Base-by-base conservation (phyloP, 495 filamentous ascomycete species). In the Thozetella sp. region DNA sequence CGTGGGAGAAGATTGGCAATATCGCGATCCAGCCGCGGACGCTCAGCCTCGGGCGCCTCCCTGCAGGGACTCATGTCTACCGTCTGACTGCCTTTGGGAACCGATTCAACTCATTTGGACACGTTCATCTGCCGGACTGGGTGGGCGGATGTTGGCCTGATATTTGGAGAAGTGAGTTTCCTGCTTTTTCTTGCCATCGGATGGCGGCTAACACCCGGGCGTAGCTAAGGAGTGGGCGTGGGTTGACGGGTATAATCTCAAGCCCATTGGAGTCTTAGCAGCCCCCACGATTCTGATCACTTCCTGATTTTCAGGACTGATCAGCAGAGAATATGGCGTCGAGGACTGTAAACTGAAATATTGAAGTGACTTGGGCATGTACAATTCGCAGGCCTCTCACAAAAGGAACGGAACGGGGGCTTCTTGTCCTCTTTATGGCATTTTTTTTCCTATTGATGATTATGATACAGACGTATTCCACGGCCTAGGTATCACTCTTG, bases 101-200 rank as follows among this genome's bases (percentile, higher is more conserved):
- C 59, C 37, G 66, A 25, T 61, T 59, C 52, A 65, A 69, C 51
- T 55, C 60, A 1, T 69, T 69, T 54, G 66, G 66, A 11, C 63
- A 61, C 34, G 34, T 69, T 1, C 66, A 69, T 54, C 19, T 66
- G 23, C 37, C 53, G 0, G 51, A 25, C 22, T 11, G 25, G 45
- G 25, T 58, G 3, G 17, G 27, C n/a, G 56, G 56, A 0, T 58
- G 56, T 22, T 56, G 27, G 20, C 64, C 64, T 2, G 64, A 67
- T 55, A 50, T 57, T 4, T 67, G 61, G 58, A 53, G 64, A 48
- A 63, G 57, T 60, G 15, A 55, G 58, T 23, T 3, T 26, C 25
- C 27, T 25, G 22, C 43, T 46, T 19, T 54, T 23, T 24, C 20
- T 25, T 34, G 25, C 19, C 10, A 27, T 19, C 9, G 2, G 37